A percentile compares a stretch with the other conserved stretches of the same genome.
Conservation (phyloP, 495 filamentous ascomycete genomes). For the Ramalina intermedia region DNA sequence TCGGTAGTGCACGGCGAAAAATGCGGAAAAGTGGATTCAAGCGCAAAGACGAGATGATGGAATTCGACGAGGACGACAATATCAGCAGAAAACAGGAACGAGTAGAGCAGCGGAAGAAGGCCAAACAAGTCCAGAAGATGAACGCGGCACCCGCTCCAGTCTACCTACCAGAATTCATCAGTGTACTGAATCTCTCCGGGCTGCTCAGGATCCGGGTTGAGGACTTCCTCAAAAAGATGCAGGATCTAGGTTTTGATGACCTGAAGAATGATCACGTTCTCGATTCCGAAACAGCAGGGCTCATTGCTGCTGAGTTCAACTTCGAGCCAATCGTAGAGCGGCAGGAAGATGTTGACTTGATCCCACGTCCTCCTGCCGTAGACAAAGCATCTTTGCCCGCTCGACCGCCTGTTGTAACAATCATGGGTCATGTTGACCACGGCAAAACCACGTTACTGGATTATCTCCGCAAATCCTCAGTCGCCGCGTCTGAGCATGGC, state of each 20-base stretch:
- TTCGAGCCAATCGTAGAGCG: conserved; percentile 78
- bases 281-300: conserved; percentile 75
- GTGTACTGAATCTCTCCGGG: conserved; percentile 67
- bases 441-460: conserved; percentile 96
- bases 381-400: conserved; percentile 55
- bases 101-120: conserved; percentile 31
- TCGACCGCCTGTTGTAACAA: conserved; percentile 89
- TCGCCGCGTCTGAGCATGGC: conserved; percentile 81
- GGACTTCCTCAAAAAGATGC: conserved; percentile 60
- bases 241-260: conserved; percentile 71
- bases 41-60: neutral
- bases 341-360: conserved; percentile 53
- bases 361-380: conserved; percentile 49
- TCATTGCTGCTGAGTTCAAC: conserved; percentile 85
- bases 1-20: neutral
- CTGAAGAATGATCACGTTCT: conserved; percentile 67
- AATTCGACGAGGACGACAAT: conserved; percentile 17
- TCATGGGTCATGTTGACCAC: conserved; percentile 99
- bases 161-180: conserved; percentile 80
- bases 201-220: conserved; percentile 58
- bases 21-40: neutral
- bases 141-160: conserved; percentile 43
- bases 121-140: conserved; percentile 26
- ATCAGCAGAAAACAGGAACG: conserved; percentile 24
- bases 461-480: conserved; percentile 81